Evolutionary conservation across 176 grass and related monocot genomes (phyloP).

Genomic region (Zoysia japonica): DNA sequence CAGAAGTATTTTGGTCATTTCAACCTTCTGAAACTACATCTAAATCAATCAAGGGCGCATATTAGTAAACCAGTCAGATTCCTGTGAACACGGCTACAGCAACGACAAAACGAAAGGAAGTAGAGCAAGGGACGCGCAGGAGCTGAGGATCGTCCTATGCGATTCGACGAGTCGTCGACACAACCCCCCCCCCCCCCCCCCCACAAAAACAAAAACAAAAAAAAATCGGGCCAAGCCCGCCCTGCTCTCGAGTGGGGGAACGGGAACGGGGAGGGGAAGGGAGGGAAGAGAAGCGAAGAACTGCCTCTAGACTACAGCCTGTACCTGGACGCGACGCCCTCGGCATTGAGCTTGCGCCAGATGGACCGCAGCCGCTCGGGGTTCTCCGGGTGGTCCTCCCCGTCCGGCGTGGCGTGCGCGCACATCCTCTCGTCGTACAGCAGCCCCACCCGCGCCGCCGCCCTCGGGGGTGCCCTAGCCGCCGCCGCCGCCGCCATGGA

Average conservation of each 20-base stretch:
- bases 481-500: neutral
- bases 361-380: slow-evolving; percentile 80
- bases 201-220: no score
- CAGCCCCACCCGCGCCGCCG: slow-evolving; percentile 53
- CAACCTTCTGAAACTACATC: neutral
- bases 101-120: neutral
- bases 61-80: slow-evolving; percentile 13
- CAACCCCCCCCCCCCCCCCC: no score
- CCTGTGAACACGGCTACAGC: neutral
- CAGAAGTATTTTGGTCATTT: neutral
- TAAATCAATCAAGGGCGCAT: neutral
- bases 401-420: slow-evolving; percentile 67
- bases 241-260: neutral
- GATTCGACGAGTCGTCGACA: neutral
- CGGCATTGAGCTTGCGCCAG: slow-evolving; percentile 73
- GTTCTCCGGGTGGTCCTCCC: slow-evolving; percentile 72
- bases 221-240: neutral
- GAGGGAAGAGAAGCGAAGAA: neutral
- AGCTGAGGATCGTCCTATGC: neutral
- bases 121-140: neutral
- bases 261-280: neutral
- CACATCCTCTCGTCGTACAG: slow-evolving; percentile 98
- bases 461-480: neutral
- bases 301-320: neutral
- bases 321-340: slow-evolving; percentile 70